These are phyloP conservation scores for Deinandra increscens DNA, from an alignment of 129 eudicot genomes.

Conservation along the genomic window DNA sequence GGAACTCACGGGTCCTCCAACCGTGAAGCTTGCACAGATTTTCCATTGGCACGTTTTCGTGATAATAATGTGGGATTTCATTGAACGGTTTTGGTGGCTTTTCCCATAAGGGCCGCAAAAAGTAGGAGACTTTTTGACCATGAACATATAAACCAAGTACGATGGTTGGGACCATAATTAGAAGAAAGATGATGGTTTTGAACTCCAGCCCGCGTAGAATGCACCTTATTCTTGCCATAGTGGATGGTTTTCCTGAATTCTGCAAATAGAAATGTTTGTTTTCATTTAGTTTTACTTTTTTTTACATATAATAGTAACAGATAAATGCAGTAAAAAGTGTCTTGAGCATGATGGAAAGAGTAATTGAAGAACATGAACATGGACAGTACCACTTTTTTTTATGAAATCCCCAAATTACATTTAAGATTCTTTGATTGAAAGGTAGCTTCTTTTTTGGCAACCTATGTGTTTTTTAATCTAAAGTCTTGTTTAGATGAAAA, in stretches of 20 bases:
- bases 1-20: slow-evolving; percentile 78
- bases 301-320: neutral
- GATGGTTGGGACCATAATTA: slow-evolving; percentile 52
- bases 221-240: slow-evolving; percentile 62
- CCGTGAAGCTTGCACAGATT: slow-evolving; percentile 91
- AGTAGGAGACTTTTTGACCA: slow-evolving; percentile 83
- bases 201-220: slow-evolving; percentile 72
- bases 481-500: slow-evolving; percentile 17
- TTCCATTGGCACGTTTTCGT: slow-evolving; percentile 81
- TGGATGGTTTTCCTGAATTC: slow-evolving; percentile 54
- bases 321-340: slow-evolving; percentile 8
- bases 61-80: slow-evolving; percentile 82
- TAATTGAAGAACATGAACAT: slow-evolving; percentile 26
- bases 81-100: slow-evolving; percentile 80
- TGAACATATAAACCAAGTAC: slow-evolving; percentile 51
- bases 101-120: slow-evolving; percentile 88
- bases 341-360: slow-evolving; percentile 15
- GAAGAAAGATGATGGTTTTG: slow-evolving; percentile 54
- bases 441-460: slow-evolving; percentile 13
- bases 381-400: slow-evolving; percentile 20
- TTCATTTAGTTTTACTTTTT: neutral
- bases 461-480: neutral
- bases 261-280: slow-evolving; percentile 29
- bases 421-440: slow-evolving; percentile 23
- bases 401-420: slow-evolving; percentile 17